Conservation (phyloP, 257 asterid genomes). For the Fraxinus quadrangulata region DNA sequence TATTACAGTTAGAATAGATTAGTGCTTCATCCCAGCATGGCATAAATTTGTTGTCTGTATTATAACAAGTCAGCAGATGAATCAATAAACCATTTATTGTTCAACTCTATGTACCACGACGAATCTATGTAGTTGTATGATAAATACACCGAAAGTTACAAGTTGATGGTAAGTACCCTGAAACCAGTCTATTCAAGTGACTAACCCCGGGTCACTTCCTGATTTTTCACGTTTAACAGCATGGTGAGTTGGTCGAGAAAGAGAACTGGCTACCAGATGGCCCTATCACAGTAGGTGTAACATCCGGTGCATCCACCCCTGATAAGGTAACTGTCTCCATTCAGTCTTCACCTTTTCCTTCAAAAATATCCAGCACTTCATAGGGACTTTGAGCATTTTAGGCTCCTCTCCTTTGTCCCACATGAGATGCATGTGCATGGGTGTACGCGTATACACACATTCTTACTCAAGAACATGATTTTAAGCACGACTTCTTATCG, state of each 20-base stretch:
- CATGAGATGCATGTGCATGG: not conserved
- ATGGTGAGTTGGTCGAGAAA: slow-evolving; percentile 95
- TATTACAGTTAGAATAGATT: slow-evolving; percentile 60
- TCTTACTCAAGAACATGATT: not conserved
- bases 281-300: slow-evolving; percentile 80
- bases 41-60: slow-evolving; percentile 3
- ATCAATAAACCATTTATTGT: not conserved
- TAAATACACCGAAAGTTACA: slow-evolving; percentile 47
- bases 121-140: not conserved
- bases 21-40: slow-evolving; percentile 1
- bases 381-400: not conserved
- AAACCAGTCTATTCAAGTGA: slow-evolving; percentile 15
- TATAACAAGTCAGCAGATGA: not conserved
- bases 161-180: slow-evolving; percentile 61
- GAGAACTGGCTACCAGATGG: slow-evolving; percentile 89
- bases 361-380: not conserved
- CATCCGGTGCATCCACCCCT: slow-evolving; percentile 99
- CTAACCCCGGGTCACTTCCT: not conserved
- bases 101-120: not conserved
- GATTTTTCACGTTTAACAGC: slow-evolving; percentile 45
- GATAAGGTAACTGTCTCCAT: slow-evolving; percentile 63
- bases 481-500: not conserved
- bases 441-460: not conserved
- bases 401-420: not conserved
- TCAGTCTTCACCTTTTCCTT: not conserved